These are phyloP conservation scores for Nakazawaea siamensis DNA, from an alignment of 805 yeast species.

Conservation along the genomic window DNA sequence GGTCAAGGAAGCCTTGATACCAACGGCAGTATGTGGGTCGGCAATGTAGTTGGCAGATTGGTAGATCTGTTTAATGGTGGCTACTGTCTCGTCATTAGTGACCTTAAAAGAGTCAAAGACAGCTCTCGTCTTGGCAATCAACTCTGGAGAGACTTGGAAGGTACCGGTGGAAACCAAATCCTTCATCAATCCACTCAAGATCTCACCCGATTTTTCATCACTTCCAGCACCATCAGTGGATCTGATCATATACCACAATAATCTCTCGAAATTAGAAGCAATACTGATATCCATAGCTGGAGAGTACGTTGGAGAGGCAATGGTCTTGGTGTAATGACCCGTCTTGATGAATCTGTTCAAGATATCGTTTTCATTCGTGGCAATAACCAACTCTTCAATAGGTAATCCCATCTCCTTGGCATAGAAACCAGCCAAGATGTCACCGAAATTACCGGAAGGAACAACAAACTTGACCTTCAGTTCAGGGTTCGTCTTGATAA, in stretches of 20 bases:
- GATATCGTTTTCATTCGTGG: constrained; percentile 94
- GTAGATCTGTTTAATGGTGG: constrained; percentile 69
- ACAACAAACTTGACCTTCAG: constrained; percentile 74
- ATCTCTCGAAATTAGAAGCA: constrained; percentile 93
- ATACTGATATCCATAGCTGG: constrained; percentile 99
- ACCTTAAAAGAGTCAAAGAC: constrained; percentile 79
- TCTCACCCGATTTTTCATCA: constrained; percentile 63
- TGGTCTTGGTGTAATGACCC: constrained; percentile 74
- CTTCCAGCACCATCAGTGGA: constrained; percentile 54
- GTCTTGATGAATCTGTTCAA: constrained; percentile 85
- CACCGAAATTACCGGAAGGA: constrained; percentile 98
- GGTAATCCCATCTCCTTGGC: constrained; percentile 97
- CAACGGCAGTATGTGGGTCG: constrained; percentile 97
- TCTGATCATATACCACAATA: constrained; percentile 88
- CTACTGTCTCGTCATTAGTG: constrained; percentile 67
- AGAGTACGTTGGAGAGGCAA: constrained; percentile 80
- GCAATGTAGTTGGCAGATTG: constrained; percentile 61
- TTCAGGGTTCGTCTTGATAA: constrained; percentile 30
- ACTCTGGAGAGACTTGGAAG: constrained; percentile 58
- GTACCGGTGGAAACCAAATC: constrained; percentile 71
- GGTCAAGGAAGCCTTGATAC: constrained; percentile 70
- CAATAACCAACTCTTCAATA: constrained; percentile 75
- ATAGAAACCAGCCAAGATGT: constrained; percentile 91
- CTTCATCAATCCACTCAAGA: constrained; percentile 67
- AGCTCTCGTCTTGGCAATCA: constrained; percentile 54